phyloP scores from a whole-genome alignment of 2,329 filamentous ascomycete species.

The Botryotinia globosa region DNA sequence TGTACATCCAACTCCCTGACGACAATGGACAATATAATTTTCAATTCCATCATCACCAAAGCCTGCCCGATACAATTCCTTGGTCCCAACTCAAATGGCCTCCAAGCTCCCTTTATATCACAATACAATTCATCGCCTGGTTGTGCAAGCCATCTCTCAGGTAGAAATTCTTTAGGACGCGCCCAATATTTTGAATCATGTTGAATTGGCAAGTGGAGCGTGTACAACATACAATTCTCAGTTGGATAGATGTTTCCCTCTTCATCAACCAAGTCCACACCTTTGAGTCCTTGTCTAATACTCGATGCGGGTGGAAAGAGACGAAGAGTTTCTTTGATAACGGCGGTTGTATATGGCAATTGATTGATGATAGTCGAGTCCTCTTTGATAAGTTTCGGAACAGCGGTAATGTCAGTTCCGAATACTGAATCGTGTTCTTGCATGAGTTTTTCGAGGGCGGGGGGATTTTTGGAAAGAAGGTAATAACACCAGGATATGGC shows the following conservation, averaged over 20 bases:
- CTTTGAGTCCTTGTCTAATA: constrained; percentile 23
- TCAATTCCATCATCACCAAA: constrained; percentile 49
- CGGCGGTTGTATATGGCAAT: constrained; percentile 29
- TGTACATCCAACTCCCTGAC: constrained; percentile 49
- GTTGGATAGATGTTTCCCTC: constrained; percentile 27
- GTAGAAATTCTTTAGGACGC: constrained; percentile 46
- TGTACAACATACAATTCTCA: constrained; percentile 23
- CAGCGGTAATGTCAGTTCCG: constrained; percentile 24
- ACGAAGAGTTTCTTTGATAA: constrained; percentile 31
- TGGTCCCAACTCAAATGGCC: constrained; percentile 54
- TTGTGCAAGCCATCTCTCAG: constrained; percentile 46
- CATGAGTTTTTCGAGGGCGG: constrained; percentile 23
- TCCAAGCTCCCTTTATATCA: constrained; percentile 45
- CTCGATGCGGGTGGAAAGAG: constrained; percentile 27
- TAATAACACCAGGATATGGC: constrained; percentile 27
- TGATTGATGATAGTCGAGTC: constrained; percentile 25
- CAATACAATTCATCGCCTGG: constrained; percentile 40
- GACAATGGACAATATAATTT: constrained; percentile 47
- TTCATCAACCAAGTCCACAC: constrained; percentile 21
- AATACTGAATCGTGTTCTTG: constrained; percentile 31
- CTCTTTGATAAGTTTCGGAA: constrained; percentile 17
- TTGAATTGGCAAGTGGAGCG: constrained; percentile 35
- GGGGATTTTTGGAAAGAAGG: constrained; percentile 27
- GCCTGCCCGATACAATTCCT: constrained; percentile 57
- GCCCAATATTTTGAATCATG: constrained; percentile 44